Percentiles rank a stretch among this genome's conserved stretches.
phyloP scores from a whole-genome alignment of 306 rosid genomes.

The Cicer chorassanicum region DNA sequence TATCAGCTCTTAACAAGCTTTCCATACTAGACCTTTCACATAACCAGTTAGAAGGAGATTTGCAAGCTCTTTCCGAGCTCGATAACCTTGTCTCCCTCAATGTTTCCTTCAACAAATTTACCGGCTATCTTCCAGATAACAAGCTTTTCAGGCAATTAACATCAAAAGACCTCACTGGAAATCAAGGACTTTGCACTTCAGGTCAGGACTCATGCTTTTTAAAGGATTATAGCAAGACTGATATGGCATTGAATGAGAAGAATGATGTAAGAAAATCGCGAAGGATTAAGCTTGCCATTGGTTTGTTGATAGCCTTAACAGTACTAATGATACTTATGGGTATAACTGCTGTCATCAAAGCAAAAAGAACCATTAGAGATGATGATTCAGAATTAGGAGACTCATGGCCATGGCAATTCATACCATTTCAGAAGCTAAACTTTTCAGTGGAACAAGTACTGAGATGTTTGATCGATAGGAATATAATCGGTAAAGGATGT shows the following conservation, averaged over 20 bases:
- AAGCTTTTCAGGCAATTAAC: conserved; percentile 82
- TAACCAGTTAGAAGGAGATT: conserved; percentile 79
- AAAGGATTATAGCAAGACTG: conserved; percentile 49
- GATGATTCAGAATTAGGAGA: conserved; percentile 84
- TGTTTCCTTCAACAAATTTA: conserved; percentile 76
- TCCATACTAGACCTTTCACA: conserved; percentile 81
- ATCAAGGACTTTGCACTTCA: conserved; percentile 74
- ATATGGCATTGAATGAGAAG: conserved; percentile 48
- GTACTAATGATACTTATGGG: conserved; percentile 77
- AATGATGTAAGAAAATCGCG: conserved; percentile 51
- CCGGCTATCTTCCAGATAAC: conserved; percentile 84
- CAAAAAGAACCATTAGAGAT: conserved; percentile 58
- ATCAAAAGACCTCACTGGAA: conserved; percentile 68
- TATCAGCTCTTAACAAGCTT: conserved; percentile 80
- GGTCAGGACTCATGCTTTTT: conserved; percentile 69
- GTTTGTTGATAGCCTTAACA: conserved; percentile 69
- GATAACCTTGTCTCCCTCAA: conserved; percentile 91
- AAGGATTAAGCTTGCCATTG: conserved; percentile 76
- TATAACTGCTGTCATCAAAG: conserved; percentile 75
- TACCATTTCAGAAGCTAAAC: conserved; percentile 90
- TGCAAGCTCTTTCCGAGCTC: conserved; percentile 64
- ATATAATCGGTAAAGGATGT: conserved; percentile 89
- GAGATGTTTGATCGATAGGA: conserved; percentile 73
- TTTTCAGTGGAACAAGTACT: conserved; percentile 78
- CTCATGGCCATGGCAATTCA: conserved; percentile 90